Evolutionary conservation across 208 protist genomes (phyloP), one percentile per base, ranked within the genome.

Genomic region (Acanthamoeba castellanii): DNA sequence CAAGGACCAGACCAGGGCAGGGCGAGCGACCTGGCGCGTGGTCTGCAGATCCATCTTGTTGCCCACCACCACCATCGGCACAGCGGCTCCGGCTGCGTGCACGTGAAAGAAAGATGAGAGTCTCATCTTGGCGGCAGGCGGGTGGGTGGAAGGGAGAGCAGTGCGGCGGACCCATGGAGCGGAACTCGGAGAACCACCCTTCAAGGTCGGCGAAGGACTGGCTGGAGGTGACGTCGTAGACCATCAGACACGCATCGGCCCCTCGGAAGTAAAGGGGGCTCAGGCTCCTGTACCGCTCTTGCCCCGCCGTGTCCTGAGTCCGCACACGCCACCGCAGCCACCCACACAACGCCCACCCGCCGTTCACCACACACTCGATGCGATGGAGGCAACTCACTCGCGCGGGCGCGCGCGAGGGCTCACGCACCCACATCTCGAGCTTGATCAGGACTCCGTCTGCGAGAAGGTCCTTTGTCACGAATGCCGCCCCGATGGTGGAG

Each of bases 251-350:
- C 14, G 85, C 85, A 27, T 92, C 85, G 25, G 85, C 85, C 3
- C 61, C 61, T 6, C 85, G 85, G 57, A 74, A 92, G 57, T 92
- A 92, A 9, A 66, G 32, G 0, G 85, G 61, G 14, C 59, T 92
- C 20, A 92, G 61, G 34, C 59, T 92, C 32, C 85, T 4, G 85
- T 74, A 92, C 4, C 85, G 85, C 59, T 92, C 85, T 92, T 92
- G 85, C 20, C 85, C 85, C 16, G 85, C 85, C 59, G 85, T 92
- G 85, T 92, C 85, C 78, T 87, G 18, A 11, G 5, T 11, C 9
- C 6, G 27, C 55, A 25, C 50, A 55, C 50, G 50, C 50, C 50
- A 55, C 50, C 8, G 5, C 50, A 55, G n/a, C 52, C 59, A n/a
- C 59, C 11, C 59, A 27, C 59, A 16, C 18, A 3, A 66, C 59